Base-by-base conservation (phyloP, 2,329 filamentous ascomycete species). In the Phaeosphaeria sp. region DNA sequence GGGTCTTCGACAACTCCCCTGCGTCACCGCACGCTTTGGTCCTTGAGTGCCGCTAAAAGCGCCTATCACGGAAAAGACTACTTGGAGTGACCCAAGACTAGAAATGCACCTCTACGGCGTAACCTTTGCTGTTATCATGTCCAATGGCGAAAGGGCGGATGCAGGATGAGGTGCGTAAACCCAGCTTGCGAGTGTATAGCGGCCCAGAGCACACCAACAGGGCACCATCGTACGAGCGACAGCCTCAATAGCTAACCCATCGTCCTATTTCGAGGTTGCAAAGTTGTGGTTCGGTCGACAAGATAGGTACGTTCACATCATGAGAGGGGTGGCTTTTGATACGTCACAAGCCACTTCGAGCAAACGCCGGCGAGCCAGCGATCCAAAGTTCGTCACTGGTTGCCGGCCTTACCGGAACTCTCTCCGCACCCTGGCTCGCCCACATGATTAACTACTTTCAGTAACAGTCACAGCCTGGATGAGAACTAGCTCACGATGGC, bases 1-100 rank as follows among this genome's bases (percentile, higher is more conserved):
- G 64, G 56, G 55, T 63, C 51, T 47, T 49, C 52, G 52, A 58
- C 48, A 50, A 42, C 46, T 59, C 50, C 51, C 52, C 52, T 47
- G n/a, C 42, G 23, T 27, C 11, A 33, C 20, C 20, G n/a, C n/a
- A n/a, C n/a, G n/a, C n/a, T n/a, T n/a, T n/a, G n/a, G n/a, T n/a
- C n/a, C n/a, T n/a, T n/a, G n/a, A n/a, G n/a, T 46, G 41, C 54
- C 46, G 30, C 42, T 52, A 56, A 53, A 52, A 54, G 50, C 50
- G 58, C 60, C 63, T 53, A 55, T 61, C 33, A 54, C 27, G 30
- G 51, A 52, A 52, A 53, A 54, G 36, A 42, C 44, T 47, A 43
- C 42, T 44, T 23, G 10, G 11, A 6, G 21, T 1, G 17, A 48
- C 25, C 57, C 48, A 52, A 61, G 58, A 51, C 55, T 41, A 55